Conservation (phyloP, 192 early-diverging fungal genomes). For the Chytriomyces sp. region DNA sequence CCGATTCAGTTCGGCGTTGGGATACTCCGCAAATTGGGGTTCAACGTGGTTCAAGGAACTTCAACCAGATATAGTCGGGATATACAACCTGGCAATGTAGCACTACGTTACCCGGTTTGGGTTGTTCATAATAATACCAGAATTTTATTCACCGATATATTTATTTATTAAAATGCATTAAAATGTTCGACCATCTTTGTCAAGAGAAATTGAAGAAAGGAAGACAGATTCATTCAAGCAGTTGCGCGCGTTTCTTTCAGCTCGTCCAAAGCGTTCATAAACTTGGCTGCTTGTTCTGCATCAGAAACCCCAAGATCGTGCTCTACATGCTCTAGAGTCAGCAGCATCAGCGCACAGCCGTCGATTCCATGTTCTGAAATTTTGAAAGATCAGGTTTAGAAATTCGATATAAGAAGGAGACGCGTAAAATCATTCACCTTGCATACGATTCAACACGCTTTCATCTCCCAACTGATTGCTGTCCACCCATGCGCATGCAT, state of each 20-base stretch:
- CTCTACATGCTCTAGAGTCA: background rate
- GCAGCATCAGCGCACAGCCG: background rate
- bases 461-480: background rate
- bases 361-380: background rate
- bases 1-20: too few species aligned
- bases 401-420: background rate
- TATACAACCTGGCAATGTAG: too few species aligned
- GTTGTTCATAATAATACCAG: too few species aligned
- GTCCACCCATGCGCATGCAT: background rate
- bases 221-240: too few species aligned
- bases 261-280: background rate
- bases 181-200: too few species aligned
- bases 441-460: background rate
- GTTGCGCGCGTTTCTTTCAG: background rate
- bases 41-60: too few species aligned
- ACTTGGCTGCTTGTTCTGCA: background rate
- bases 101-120: too few species aligned
- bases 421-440: background rate
- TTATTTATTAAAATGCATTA: too few species aligned
- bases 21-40: too few species aligned
- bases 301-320: background rate
- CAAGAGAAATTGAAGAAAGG: too few species aligned
- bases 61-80: too few species aligned
- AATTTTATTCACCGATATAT: too few species aligned
- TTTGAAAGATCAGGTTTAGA: background rate